These are phyloP conservation scores for Rhynchospora pubera DNA, from an alignment of 176 grass and related monocot genomes.

Conservation along the genomic window DNA sequence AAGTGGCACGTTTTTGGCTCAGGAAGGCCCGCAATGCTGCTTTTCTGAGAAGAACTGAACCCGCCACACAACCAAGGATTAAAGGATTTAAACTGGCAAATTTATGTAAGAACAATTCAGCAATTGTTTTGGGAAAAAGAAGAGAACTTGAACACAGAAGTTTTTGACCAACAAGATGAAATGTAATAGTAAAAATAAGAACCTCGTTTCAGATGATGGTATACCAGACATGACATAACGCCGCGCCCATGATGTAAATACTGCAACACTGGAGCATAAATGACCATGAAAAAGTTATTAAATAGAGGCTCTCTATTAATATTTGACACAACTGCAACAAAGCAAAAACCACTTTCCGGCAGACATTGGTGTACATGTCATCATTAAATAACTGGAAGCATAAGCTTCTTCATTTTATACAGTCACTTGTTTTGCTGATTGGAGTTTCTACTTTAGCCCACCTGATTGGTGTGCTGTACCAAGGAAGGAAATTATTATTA, in stretches of 20 bases:
- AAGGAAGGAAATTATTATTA: neutral
- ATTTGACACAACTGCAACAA: neutral
- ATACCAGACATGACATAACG: conserved; percentile 41
- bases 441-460: neutral
- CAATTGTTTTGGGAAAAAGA: neutral
- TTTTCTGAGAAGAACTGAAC: conserved; percentile 64
- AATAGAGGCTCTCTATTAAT: neutral
- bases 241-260: conserved; percentile 68
- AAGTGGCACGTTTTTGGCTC: conserved; percentile 62
- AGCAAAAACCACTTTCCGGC: neutral
- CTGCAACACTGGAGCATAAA: conserved; percentile 50
- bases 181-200: neutral
- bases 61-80: conserved; percentile 71
- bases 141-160: neutral
- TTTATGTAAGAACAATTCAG: conserved; percentile 5
- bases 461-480: neutral
- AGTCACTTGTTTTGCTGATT: neutral
- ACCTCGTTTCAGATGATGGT: conserved; percentile 49
- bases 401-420: neutral
- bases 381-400: neutral
- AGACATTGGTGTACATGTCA: neutral
- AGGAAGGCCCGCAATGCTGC: conserved; percentile 50
- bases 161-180: neutral
- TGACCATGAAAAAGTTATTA: neutral
- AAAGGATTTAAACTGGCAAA: conserved; percentile 63